phyloP scores from a whole-genome alignment of 495 filamentous ascomycete species.

The Rhypophila decipiens region DNA sequence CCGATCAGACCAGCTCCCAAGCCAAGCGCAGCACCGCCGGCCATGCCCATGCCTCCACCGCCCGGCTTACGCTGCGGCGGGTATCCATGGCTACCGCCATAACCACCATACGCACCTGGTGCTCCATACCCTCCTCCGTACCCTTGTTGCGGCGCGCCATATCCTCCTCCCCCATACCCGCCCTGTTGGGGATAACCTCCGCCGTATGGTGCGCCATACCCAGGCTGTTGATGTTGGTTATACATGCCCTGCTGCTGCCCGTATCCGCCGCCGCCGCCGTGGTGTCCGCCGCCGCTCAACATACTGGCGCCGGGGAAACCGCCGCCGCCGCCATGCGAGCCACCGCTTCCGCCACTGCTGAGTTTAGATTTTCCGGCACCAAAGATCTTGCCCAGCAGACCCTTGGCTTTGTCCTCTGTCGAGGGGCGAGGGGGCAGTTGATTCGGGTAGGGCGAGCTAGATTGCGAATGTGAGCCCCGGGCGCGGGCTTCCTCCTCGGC shows the following conservation, averaged over 20 bases:
- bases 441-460: constrained; percentile 4
- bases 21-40: constrained; percentile 68
- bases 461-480: constrained; percentile 13
- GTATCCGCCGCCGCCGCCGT: constrained; percentile 18
- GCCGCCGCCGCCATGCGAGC: constrained; percentile 6
- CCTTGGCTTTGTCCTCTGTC: constrained; percentile 33
- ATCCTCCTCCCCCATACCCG: constrained; percentile 25
- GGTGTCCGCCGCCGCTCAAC: constrained; percentile 4
- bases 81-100: constrained; percentile 11
- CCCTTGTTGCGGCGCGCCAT: constrained; percentile 24
- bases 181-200: constrained; percentile 27
- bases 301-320: constrained; percentile 6
- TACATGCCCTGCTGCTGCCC: constrained; percentile 36
- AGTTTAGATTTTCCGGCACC: constrained; percentile 29
- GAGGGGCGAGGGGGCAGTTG: constrained; percentile 32
- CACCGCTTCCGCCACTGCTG: constrained; percentile 6
- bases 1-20: constrained; percentile 71
- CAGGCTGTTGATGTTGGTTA: constrained; percentile 26
- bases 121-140: constrained; percentile 29
- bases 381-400: constrained; percentile 51
- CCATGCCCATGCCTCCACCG: constrained; percentile 56
- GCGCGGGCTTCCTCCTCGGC: constrained; percentile 71
- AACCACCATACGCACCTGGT: constrained; percentile 21
- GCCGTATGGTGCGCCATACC: constrained; percentile 32
- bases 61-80: constrained; percentile 14